Evolutionary conservation across 306 rosid genomes (phyloP).

Genomic region (Abrus precatorius): DNA sequence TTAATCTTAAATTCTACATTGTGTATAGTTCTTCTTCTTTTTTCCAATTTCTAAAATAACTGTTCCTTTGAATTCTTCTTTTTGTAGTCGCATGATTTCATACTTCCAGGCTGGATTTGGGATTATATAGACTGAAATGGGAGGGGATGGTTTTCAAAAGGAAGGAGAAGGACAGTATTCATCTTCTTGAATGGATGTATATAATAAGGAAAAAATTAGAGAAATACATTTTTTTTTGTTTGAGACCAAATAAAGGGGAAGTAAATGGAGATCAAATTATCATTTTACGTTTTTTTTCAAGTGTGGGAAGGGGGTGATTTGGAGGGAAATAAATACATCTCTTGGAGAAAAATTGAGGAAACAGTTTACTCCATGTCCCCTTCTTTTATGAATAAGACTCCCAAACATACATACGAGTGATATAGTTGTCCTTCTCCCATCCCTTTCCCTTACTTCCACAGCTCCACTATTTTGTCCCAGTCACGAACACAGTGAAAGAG

Average conservation of each 20-base stretch:
- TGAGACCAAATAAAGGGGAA: constrained; percentile 19
- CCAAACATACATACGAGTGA: not conserved
- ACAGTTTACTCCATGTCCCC: not conserved
- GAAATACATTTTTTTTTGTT: not conserved
- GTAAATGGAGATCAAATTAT: constrained; percentile 8
- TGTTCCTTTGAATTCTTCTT: constrained; percentile 35
- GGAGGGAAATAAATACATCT: constrained; percentile 3
- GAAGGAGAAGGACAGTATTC: not conserved
- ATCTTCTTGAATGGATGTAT: constrained; percentile 14
- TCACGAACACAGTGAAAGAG: not conserved
- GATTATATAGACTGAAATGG: constrained; percentile 20
- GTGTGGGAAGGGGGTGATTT: constrained; percentile 10
- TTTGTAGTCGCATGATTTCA: constrained; percentile 9
- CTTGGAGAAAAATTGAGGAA: constrained; percentile 26
- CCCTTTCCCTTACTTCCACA: constrained; percentile 31
- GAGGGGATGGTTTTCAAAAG: constrained; percentile 14
- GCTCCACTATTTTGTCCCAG: not conserved
- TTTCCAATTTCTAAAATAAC: not conserved
- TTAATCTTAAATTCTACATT: constrained; percentile 13
- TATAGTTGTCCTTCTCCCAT: not conserved
- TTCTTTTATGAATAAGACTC: constrained; percentile 8
- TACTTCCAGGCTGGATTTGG: constrained; percentile 11
- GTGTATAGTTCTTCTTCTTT: not conserved
- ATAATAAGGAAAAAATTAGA: not conserved
- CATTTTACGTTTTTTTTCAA: not conserved